These are phyloP conservation scores for Talaromyces albobiverticillius DNA, from an alignment of 2,329 filamentous ascomycete species.

Conservation along the genomic window DNA sequence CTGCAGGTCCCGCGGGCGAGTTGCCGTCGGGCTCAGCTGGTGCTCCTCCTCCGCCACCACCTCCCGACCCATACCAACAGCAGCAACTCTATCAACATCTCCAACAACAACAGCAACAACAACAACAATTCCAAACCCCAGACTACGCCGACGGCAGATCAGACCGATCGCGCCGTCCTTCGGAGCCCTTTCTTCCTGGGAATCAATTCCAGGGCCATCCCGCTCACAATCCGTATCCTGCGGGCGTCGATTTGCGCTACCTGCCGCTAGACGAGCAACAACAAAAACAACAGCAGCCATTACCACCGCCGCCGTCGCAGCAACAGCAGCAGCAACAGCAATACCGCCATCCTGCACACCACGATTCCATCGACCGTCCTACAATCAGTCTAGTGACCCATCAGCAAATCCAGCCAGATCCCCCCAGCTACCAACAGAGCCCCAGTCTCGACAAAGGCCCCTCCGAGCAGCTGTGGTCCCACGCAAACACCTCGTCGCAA, in stretches of 20 bases:
- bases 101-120: background rate
- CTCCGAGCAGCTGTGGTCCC: constrained; percentile 20
- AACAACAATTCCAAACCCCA: background rate
- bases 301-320: background rate
- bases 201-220: constrained; percentile 2
- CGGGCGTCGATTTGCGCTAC: constrained; percentile 6
- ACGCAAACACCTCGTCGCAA: constrained; percentile 12
- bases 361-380: constrained; percentile 5
- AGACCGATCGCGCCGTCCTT: background rate
- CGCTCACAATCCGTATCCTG: constrained; percentile 5
- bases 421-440: constrained; percentile 15
- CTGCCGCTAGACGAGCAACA: background rate
- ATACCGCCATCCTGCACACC: constrained; percentile 13
- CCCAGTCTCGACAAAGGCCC: constrained; percentile 21
- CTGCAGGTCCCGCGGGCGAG: constrained; percentile 9
- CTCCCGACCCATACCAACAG: constrained; percentile 4
- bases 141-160: constrained; percentile 1
- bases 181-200: background rate
- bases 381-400: constrained; percentile 11
- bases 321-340: constrained; percentile 12
- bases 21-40: constrained; percentile 5
- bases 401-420: constrained; percentile 18
- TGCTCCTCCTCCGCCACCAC: constrained; percentile 1
- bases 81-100: too few relatives aligned
- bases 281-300: background rate